phyloP scores from a whole-genome alignment of 164 flowering plant species.

The Magnolia sinica region DNA sequence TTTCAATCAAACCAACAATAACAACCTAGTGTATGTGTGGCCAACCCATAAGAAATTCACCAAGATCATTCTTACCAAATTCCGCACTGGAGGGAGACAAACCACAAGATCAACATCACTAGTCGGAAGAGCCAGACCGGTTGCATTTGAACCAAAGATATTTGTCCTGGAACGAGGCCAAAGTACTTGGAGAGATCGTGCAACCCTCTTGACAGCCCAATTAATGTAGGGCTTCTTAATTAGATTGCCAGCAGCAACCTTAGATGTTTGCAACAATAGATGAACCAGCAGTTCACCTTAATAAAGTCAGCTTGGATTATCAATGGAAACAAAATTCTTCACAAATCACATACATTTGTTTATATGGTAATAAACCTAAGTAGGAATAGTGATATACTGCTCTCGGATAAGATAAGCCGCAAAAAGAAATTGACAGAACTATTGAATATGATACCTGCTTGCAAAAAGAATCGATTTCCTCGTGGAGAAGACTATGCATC shows the following conservation, averaged over 20 bases:
- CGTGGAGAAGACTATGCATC: constrained; percentile 73
- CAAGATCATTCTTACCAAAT: constrained; percentile 56
- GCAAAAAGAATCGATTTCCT: constrained; percentile 87
- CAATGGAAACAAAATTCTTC: background rate
- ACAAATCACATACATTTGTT: background rate
- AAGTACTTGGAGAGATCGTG: constrained; percentile 88
- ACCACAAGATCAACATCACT: constrained; percentile 99
- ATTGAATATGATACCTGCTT: constrained; percentile 51
- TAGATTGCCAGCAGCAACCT: constrained; percentile 86
- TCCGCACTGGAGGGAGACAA: constrained; percentile 95
- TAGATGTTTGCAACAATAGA: constrained; percentile 13
- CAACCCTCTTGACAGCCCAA: constrained; percentile 96
- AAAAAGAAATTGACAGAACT: background rate
- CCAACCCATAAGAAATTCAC: background rate
- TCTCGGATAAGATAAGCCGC: background rate
- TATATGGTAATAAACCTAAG: background rate
- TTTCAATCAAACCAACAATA: background rate
- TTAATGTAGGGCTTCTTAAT: constrained; percentile 76
- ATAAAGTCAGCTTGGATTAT: background rate
- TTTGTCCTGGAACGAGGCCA: constrained; percentile 96
- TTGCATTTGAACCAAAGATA: constrained; percentile 89
- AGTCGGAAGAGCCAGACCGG: constrained; percentile 89
- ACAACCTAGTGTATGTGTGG: background rate
- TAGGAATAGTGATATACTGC: background rate
- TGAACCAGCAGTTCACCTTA: constrained; percentile 13